Evolutionary conservation across 345 rosid species (phyloP), one percentile per base, ranked within the genome.

Genomic region (Reutealis trisperma): DNA sequence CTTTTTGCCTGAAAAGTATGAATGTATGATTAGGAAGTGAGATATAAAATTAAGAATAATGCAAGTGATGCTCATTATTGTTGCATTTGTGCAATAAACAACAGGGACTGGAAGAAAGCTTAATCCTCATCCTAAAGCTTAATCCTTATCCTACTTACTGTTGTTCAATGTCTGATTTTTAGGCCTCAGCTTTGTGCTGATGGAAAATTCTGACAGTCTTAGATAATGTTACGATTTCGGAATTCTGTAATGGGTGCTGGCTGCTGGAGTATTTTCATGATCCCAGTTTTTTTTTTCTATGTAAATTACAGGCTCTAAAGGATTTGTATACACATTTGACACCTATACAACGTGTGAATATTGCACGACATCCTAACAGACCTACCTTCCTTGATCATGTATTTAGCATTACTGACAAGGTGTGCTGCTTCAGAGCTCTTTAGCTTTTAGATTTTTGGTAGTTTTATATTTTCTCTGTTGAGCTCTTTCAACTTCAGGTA

Each of bases 301-400:
- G 67, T 69, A 74, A 45, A 65, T 81, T 80, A 82, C 90, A 95
- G 98, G 97, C 97, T 68, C 82, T 90, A 58, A 89, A 89, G 88
- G 89, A 92, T 77, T 82, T 93, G 72, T 96, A 93, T 83, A 86
- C 89, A 0, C 92, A 87, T 78, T 84, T 96, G 75, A 90, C 93
- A 69, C 97, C 99, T 3, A 92, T 92, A 70, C 98, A 93, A 76
- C 96, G 99, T 70, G 97, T 96, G 83, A 87, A 88, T 82, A 92
- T 93, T 85, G 98, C 99, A 9, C 89, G 97, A 12, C 99, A 96
- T 85, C 99, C 99, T 54, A 89, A 96, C 86, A 85, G 99, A 61
- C 99, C 99, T 57, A 93, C 99, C 77, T 93, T 93, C 86, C 99
- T 93, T 74, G 99, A 96, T 83, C 99, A 96, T 72, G 81, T 96